These are phyloP conservation scores for Chalciporus sphaerocephalus DNA, from an alignment of 768 basidiomycete species.

Conservation along the genomic window DNA sequence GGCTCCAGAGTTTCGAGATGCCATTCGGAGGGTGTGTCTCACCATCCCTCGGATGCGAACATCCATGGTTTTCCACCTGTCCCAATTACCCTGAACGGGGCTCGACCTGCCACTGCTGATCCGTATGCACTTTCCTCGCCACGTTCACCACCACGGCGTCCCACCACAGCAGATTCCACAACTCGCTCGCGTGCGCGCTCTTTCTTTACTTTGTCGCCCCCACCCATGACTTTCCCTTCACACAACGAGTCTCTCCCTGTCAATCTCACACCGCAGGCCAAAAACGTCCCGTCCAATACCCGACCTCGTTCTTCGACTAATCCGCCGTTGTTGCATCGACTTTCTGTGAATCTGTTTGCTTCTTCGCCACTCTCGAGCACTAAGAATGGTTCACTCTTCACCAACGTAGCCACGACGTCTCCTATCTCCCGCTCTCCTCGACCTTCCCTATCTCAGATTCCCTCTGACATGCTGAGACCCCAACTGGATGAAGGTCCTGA, in stretches of 20 bases:
- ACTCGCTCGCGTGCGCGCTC: constrained; percentile 29
- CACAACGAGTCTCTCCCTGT: constrained; percentile 1
- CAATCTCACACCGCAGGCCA: constrained; percentile 11
- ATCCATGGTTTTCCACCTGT: constrained; percentile 12
- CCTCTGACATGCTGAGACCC: constrained; percentile 49
- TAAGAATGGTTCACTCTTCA: constrained; percentile 11
- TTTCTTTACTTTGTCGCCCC: constrained; percentile 27
- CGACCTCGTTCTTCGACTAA: constrained; percentile 54
- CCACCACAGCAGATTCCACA: constrained; percentile 41
- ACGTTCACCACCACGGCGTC: constrained; percentile 29
- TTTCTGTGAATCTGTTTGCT: constrained; percentile 64
- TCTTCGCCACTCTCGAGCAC: constrained; percentile 36
- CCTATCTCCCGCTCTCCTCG: constrained; percentile 40
- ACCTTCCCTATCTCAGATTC: constrained; percentile 40
- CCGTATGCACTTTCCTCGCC: constrained; percentile 13
- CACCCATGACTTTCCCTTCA: constrained; percentile 12
- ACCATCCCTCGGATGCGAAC: constrained; percentile 8
- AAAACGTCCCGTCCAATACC: constrained; percentile 33
- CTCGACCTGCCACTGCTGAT: constrained; percentile 18
- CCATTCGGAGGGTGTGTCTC: constrained; percentile 36
- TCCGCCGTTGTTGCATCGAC: constrained; percentile 63
- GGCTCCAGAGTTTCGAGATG: constrained; percentile 39
- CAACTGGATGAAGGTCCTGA: constrained; percentile 64
- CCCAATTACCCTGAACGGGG: constrained; percentile 4
- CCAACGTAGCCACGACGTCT: constrained; percentile 16